Conservation (phyloP, 176 grass and related monocot genomes). For the Miscanthus lutarioriparius region DNA sequence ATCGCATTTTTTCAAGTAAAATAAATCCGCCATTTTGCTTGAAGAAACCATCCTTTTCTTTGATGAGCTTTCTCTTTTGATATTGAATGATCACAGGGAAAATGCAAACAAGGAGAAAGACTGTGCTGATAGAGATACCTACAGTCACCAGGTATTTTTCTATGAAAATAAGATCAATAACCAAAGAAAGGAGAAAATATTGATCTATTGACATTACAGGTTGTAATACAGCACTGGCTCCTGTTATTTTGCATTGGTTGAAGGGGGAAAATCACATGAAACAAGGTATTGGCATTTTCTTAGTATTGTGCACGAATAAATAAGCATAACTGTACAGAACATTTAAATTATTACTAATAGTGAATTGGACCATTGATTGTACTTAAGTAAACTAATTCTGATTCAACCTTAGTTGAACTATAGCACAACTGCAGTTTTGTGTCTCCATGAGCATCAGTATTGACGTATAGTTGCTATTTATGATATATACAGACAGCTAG, state of each 20-base stretch:
- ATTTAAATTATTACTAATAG: not conserved
- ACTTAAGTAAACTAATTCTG: not conserved
- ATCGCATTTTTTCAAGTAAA: slow-evolving; percentile 42
- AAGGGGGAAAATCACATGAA: not conserved
- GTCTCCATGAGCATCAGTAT: not conserved
- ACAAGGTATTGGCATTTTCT: not conserved
- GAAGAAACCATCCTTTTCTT: slow-evolving; percentile 47
- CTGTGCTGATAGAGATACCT: slow-evolving; percentile 31
- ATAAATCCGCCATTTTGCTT: slow-evolving; percentile 40
- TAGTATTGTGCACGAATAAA: not conserved
- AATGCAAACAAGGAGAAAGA: slow-evolving; percentile 31
- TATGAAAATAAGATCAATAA: not conserved
- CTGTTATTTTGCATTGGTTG: too few species aligned
- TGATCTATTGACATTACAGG: too few species aligned
- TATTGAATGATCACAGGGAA: slow-evolving; percentile 31
- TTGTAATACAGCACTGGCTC: too few species aligned
- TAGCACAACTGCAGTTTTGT: not conserved
- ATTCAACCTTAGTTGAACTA: not conserved
- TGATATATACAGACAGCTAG: not conserved
- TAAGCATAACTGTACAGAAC: not conserved
- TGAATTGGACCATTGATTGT: not conserved
- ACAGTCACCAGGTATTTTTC: not conserved
- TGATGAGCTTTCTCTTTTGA: slow-evolving; percentile 44
- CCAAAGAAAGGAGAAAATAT: not conserved
- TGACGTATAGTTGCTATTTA: not conserved